A percentile compares a stretch with the other conserved stretches of the same genome.
Conservation (phyloP, 163 green algal species). For the Chlorella variabilis region DNA sequence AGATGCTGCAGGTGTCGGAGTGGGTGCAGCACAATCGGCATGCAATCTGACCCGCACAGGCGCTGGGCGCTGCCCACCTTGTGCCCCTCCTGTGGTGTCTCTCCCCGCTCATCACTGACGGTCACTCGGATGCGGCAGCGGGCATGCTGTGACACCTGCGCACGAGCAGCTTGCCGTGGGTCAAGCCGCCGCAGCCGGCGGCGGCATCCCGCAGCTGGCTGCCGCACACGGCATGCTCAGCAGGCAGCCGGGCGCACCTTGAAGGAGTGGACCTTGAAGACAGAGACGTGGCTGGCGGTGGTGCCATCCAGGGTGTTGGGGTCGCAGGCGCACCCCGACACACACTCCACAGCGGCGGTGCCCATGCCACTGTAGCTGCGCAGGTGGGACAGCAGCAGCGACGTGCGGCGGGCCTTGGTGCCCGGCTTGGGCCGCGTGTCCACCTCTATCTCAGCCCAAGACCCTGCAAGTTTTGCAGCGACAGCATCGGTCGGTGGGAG, state of each 20-base stretch:
- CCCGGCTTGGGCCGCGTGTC: not conserved
- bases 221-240: not conserved
- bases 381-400: constrained; percentile 20
- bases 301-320: constrained; percentile 15
- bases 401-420: not conserved
- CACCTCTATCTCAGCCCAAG: not conserved
- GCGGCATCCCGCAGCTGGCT: not conserved
- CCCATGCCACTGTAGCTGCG: constrained; percentile 27
- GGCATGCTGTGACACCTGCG: constrained; percentile 18
- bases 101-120: not conserved
- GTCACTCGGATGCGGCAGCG: constrained; percentile 19
- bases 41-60: too few relatives aligned
- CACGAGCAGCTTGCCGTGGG: not conserved
- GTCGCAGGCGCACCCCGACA: constrained; percentile 8
- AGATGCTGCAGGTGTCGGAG: too few relatives aligned
- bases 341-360: not conserved
- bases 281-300: not conserved
- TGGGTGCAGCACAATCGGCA: too few relatives aligned
- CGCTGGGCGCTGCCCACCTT: not conserved
- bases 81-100: constrained; percentile 9
- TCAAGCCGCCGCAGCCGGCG: too few relatives aligned
- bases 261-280: constrained; percentile 13
- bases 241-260: not conserved
- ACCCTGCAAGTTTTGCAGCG: not conserved
- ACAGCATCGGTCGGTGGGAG: too few relatives aligned